Evolutionary conservation across 2,329 filamentous ascomycete species (phyloP).

Genomic region (Leptographium wingfieldii): DNA sequence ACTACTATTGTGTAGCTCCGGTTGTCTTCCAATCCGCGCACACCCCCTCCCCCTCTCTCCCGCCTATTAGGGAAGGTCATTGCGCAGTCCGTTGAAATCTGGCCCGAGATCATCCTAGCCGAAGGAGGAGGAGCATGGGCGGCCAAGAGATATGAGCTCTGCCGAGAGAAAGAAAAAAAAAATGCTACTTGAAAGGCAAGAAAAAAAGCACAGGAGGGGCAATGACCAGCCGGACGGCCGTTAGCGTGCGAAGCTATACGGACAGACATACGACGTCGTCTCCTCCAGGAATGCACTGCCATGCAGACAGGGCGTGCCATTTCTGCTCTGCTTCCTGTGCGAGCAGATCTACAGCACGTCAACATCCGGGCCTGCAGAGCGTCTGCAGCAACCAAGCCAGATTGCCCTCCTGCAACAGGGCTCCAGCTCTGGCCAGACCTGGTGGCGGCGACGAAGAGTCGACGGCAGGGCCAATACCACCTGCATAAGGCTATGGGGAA

Average conservation of each 20-base stretch:
- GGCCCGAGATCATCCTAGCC: neutral
- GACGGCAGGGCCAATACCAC: neutral
- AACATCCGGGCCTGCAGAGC: conserved; percentile 1
- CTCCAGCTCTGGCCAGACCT: neutral
- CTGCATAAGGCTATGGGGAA: conserved; percentile 1
- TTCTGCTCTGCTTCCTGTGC: neutral
- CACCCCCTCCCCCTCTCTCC: neutral
- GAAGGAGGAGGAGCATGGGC: neutral
- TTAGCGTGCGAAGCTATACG: neutral
- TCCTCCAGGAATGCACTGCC: neutral
- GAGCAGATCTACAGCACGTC: neutral
- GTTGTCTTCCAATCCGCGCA: neutral
- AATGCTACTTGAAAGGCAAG: too few species aligned
- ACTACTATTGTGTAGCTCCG: neutral
- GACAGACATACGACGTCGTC: neutral
- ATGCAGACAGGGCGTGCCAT: neutral
- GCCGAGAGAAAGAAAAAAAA: too few species aligned
- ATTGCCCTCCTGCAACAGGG: neutral
- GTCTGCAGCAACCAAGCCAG: neutral
- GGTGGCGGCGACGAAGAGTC: neutral
- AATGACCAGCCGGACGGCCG: neutral
- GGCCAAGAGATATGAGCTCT: neutral
- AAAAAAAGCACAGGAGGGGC: neutral
- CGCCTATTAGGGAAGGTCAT: neutral
- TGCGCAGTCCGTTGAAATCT: neutral